phyloP scores from a whole-genome alignment of 2,329 filamentous ascomycete species.

The Neoascochyta sp. region DNA sequence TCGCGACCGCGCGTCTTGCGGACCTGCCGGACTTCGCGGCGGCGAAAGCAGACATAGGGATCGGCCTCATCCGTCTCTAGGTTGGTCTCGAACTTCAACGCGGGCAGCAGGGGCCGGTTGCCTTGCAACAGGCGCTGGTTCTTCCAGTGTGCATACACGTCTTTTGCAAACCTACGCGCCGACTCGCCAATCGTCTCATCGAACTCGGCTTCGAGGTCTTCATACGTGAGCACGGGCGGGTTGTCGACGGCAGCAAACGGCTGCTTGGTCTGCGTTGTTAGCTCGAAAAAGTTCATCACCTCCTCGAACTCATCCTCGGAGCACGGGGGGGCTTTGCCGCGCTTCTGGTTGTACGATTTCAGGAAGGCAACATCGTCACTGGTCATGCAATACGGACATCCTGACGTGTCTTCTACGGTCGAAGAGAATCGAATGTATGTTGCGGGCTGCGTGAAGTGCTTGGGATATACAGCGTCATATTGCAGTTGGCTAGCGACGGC shows the following conservation, averaged over 20 bases:
- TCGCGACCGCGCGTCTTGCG: slow-evolving; percentile 93
- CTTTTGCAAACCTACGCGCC: slow-evolving; percentile 62
- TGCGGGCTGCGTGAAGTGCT: slow-evolving; percentile 73
- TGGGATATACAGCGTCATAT: slow-evolving; percentile 86
- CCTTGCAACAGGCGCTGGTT: slow-evolving; percentile 60
- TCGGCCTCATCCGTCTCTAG: slow-evolving; percentile 93
- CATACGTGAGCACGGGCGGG: slow-evolving; percentile 64
- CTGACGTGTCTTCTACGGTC: slow-evolving; percentile 92
- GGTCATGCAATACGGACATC: slow-evolving; percentile 90
- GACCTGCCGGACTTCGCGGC: slow-evolving; percentile 88
- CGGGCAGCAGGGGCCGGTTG: slow-evolving; percentile 71
- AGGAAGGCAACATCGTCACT: slow-evolving; percentile 85
- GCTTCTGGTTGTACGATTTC: slow-evolving; percentile 76
- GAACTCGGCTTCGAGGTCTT: slow-evolving; percentile 60
- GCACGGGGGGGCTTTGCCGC: slow-evolving; percentile 59
- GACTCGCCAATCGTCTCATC: slow-evolving; percentile 55
- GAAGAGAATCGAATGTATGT: slow-evolving; percentile 98
- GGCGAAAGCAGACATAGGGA: slow-evolving; percentile 96
- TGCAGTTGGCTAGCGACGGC: slow-evolving; percentile 62
- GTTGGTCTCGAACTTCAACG: slow-evolving; percentile 89
- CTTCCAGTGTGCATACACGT: slow-evolving; percentile 90
- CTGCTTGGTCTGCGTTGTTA: slow-evolving; percentile 75
- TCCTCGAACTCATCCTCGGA: slow-evolving; percentile 90
- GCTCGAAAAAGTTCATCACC: slow-evolving; percentile 92
- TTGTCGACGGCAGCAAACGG: slow-evolving; percentile 89